Conservation (phyloP, 2,329 filamentous ascomycete species). For the Fusarium humuli region DNA sequence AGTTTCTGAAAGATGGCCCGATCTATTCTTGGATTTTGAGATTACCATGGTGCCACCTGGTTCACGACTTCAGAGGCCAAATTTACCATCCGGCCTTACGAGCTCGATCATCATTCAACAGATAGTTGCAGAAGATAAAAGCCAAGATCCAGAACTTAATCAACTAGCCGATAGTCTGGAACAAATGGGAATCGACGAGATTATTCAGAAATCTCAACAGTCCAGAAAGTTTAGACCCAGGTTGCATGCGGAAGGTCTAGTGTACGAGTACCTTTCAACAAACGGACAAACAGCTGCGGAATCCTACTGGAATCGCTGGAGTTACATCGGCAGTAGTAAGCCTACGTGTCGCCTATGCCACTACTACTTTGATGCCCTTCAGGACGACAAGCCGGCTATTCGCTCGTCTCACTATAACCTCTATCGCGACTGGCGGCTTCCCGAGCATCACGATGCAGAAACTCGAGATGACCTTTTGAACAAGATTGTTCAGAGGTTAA, state of each 20-base stretch:
- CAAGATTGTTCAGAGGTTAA: background rate
- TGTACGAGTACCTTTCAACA: conserved; percentile 39
- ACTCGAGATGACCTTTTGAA: background rate
- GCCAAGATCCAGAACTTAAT: background rate
- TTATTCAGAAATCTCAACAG: conserved; percentile 23
- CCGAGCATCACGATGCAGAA: conserved; percentile 27
- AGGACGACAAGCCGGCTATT: conserved; percentile 32
- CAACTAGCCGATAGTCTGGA: conserved; percentile 24
- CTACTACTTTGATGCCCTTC: conserved; percentile 44
- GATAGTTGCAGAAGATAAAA: background rate
- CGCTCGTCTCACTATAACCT: conserved; percentile 50
- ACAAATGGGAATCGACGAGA: conserved; percentile 29
- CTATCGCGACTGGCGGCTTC: conserved; percentile 51
- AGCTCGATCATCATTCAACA: background rate
- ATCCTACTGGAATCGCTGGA: conserved; percentile 45
- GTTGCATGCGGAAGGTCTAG: conserved; percentile 50
- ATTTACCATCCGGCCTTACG: background rate
- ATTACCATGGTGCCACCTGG: conserved; percentile 42
- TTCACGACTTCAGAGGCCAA: conserved; percentile 5
- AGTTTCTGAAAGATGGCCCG: conserved; percentile 31
- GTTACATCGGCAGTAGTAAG: conserved; percentile 54
- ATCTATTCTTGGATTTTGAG: conserved; percentile 44
- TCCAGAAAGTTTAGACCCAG: conserved; percentile 34
- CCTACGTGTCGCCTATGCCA: conserved; percentile 51
- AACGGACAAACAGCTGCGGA: background rate